phyloP scores from a whole-genome alignment of 805 yeast species.

The Candida fluviatilis region DNA sequence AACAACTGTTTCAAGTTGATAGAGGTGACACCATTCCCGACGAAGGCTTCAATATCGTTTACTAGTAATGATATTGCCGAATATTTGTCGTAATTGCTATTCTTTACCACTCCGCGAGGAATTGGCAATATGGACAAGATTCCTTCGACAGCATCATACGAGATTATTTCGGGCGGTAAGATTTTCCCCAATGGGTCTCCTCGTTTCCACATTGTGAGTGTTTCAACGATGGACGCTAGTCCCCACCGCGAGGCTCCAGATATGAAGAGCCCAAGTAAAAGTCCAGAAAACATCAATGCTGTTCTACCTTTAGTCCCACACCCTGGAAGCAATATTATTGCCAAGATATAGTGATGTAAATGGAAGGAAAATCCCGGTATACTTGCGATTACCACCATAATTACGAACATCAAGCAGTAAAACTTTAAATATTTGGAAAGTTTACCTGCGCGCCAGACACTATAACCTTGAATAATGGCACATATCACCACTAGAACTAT shows the following conservation, averaged over 20 bases:
- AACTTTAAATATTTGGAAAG: conserved; percentile 54
- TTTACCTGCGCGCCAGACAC: conserved; percentile 74
- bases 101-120: conserved; percentile 11
- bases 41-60: conserved; percentile 75
- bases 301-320: conserved; percentile 70
- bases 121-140: conserved; percentile 32
- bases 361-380: conserved; percentile 71
- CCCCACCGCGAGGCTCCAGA: conserved; percentile 95
- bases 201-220: conserved; percentile 59
- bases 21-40: conserved; percentile 43
- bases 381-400: conserved; percentile 40
- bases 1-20: conserved; percentile 32
- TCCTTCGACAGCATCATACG: conserved; percentile 25
- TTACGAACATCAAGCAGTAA: conserved; percentile 45
- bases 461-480: conserved; percentile 68
- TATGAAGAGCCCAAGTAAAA: conserved; percentile 71
- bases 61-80: conserved; percentile 62
- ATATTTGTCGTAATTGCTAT: conserved; percentile 18
- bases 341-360: conserved; percentile 76
- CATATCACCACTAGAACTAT: conserved; percentile 45
- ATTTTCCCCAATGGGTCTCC: conserved; percentile 64
- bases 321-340: conserved; percentile 75
- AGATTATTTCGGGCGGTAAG: conserved; percentile 47
- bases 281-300: conserved; percentile 77
- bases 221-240: conserved; percentile 82